These are phyloP conservation scores for Apostasia shenzhenica DNA, from an alignment of 106 monocot genomes.

Conservation along the genomic window DNA sequence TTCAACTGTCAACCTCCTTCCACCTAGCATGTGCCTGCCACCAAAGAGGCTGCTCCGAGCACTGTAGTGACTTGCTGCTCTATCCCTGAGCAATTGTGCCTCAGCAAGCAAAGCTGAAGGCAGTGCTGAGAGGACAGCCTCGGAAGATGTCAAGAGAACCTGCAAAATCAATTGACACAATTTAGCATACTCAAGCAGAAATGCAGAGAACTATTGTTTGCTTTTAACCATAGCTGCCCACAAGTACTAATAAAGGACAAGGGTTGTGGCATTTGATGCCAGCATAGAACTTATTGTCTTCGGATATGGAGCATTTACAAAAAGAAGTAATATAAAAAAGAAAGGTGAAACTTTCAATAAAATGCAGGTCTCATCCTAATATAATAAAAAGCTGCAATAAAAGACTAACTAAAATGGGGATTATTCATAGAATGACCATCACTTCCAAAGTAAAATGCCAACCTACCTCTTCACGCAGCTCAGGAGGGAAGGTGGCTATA, in stretches of 20 bases:
- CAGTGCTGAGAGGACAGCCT: slow-evolving; percentile 64
- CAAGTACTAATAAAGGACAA: too few species aligned
- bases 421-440: background rate
- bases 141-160: slow-evolving; percentile 78
- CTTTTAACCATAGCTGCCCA: background rate
- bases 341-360: too few species aligned
- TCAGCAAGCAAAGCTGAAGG: slow-evolving; percentile 73
- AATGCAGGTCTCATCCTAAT: background rate
- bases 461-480: slow-evolving; percentile 63
- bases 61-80: slow-evolving; percentile 48
- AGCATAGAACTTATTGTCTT: too few species aligned
- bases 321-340: background rate
- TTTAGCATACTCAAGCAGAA: background rate
- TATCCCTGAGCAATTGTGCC: slow-evolving; percentile 64
- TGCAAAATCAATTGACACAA: slow-evolving; percentile 6
- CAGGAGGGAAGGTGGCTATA: slow-evolving; percentile 80
- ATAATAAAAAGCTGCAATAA: background rate
- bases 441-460: background rate
- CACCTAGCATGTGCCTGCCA: slow-evolving; percentile 48
- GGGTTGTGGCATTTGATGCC: too few species aligned
- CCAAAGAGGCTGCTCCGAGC: slow-evolving; percentile 56
- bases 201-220: background rate
- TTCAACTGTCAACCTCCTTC: slow-evolving; percentile 45
- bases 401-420: background rate
- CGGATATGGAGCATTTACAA: too few species aligned